phyloP scores from a whole-genome alignment of 2,329 filamentous ascomycete species.

The Ophiocordyceps camponoti-saundersi region DNA sequence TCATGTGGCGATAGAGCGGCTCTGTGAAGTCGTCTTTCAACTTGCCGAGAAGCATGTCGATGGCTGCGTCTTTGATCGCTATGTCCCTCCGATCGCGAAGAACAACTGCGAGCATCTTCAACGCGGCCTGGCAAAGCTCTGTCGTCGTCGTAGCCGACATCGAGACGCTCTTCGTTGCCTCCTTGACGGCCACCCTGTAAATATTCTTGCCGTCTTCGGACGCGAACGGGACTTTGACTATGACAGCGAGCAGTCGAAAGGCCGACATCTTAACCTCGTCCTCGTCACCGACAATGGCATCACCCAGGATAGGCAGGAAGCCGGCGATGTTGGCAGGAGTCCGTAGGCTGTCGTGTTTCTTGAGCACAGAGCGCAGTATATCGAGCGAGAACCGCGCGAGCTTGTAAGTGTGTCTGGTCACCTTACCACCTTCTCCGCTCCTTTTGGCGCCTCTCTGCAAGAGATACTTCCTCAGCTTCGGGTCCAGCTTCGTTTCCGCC shows the following conservation, averaged over 20 bases:
- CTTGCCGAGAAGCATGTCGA: conserved; percentile 68
- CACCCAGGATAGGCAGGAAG: conserved; percentile 78
- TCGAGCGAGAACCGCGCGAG: conserved; percentile 78
- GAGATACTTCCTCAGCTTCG: conserved; percentile 54
- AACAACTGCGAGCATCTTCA: conserved; percentile 77
- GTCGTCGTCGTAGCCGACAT: conserved; percentile 61
- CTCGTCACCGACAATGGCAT: conserved; percentile 66
- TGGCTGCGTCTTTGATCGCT: conserved; percentile 59
- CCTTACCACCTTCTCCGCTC: conserved; percentile 51
- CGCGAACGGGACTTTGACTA: conserved; percentile 69
- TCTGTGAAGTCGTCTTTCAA: conserved; percentile 83
- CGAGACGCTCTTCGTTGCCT: conserved; percentile 69
- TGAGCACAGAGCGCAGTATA: conserved; percentile 67
- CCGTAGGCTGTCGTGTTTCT: conserved; percentile 67
- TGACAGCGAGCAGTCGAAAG: conserved; percentile 67
- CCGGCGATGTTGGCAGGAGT: conserved; percentile 66
- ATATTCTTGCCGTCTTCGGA: conserved; percentile 48
- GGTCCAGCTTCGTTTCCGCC: conserved; percentile 38
- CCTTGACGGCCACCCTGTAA: conserved; percentile 64
- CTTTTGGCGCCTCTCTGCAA: conserved; percentile 67
- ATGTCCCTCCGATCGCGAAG: conserved; percentile 67
- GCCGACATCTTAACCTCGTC: conserved; percentile 87
- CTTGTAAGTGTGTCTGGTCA: conserved; percentile 72
- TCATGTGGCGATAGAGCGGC: conserved; percentile 78
- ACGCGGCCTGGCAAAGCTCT: conserved; percentile 69